phyloP scores from a whole-genome alignment of 1,284 basidiomycete species.

The Leccinum cinnamomeum region DNA sequence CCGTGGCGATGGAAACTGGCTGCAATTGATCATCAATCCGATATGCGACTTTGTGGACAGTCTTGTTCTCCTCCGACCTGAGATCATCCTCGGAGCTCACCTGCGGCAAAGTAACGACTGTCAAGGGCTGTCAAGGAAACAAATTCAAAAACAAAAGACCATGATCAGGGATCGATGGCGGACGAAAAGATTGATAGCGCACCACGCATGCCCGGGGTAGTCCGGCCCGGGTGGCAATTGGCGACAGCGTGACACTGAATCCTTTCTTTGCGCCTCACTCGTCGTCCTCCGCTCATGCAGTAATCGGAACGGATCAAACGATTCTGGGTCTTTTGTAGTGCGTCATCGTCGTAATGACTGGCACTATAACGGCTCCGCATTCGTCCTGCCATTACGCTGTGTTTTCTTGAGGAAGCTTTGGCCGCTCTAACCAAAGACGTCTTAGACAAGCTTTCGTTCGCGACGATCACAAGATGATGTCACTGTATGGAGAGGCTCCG shows the following conservation, averaged over 20 bases:
- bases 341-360: neutral
- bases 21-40: neutral
- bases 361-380: neutral
- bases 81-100: conserved; percentile 34
- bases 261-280: neutral
- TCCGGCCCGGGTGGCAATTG: conserved; percentile 3
- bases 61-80: conserved; percentile 17
- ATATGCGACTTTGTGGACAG: conserved; percentile 2
- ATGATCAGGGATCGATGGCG: neutral
- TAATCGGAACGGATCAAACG: neutral
- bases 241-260: conserved; percentile 11
- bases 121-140: conserved; percentile 25
- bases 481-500: neutral
- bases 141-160: too few relatives aligned
- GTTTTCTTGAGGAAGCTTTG: neutral
- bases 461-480: neutral
- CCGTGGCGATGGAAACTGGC: neutral
- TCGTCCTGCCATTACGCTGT: neutral
- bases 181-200: neutral
- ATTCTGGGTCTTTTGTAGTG: neutral
- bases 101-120: conserved; percentile 30
- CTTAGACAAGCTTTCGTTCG: neutral
- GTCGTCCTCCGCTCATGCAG: neutral
- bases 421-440: neutral
- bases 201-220: conserved; percentile 14